Conservation (phyloP, 2,329 filamentous ascomycete species). For the Aspergillus sojae region DNA sequence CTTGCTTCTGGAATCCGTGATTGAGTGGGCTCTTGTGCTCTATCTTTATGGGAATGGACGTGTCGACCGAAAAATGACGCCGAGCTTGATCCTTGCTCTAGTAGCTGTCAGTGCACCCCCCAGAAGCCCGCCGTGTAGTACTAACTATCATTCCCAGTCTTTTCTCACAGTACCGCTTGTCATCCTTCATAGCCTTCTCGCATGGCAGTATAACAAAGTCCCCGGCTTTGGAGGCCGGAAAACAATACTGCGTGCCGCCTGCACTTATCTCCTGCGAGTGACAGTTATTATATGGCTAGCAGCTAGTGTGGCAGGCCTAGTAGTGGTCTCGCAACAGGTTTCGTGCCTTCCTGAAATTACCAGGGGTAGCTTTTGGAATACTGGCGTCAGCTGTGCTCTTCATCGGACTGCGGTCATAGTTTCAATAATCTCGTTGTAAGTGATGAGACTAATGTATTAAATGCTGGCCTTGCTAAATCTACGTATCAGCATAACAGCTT, state of each 20-base stretch:
- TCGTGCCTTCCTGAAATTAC: slow-evolving; percentile 34
- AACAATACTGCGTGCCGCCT: slow-evolving; percentile 33
- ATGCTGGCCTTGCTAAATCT: not conserved
- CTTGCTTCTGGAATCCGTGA: slow-evolving; percentile 38
- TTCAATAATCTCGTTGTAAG: slow-evolving; percentile 40
- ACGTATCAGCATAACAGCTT: slow-evolving; percentile 34
- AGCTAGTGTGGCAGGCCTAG: slow-evolving; percentile 39
- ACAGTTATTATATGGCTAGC: slow-evolving; percentile 42
- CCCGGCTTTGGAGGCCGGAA: slow-evolving; percentile 34
- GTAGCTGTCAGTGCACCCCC: slow-evolving; percentile 34
- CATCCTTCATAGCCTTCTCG: slow-evolving; percentile 41
- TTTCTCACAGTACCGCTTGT: slow-evolving; percentile 41
- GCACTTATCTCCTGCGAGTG: slow-evolving; percentile 39
- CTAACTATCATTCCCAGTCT: slow-evolving; percentile 27
- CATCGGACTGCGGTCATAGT: slow-evolving; percentile 38
- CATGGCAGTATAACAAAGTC: slow-evolving; percentile 41
- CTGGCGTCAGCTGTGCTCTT: slow-evolving; percentile 40
- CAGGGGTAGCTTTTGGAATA: slow-evolving; percentile 35
- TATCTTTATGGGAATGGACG: slow-evolving; percentile 37
- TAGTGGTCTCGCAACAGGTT: slow-evolving; percentile 39
- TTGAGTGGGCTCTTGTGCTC: slow-evolving; percentile 37
- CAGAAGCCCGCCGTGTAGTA: not conserved
- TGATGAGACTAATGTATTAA: not conserved
- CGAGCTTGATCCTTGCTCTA: slow-evolving; percentile 39
- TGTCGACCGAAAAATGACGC: slow-evolving; percentile 43